Base-by-base conservation (phyloP, 2,329 filamentous ascomycete species). In the Scopulariopsis brevicaulis region DNA sequence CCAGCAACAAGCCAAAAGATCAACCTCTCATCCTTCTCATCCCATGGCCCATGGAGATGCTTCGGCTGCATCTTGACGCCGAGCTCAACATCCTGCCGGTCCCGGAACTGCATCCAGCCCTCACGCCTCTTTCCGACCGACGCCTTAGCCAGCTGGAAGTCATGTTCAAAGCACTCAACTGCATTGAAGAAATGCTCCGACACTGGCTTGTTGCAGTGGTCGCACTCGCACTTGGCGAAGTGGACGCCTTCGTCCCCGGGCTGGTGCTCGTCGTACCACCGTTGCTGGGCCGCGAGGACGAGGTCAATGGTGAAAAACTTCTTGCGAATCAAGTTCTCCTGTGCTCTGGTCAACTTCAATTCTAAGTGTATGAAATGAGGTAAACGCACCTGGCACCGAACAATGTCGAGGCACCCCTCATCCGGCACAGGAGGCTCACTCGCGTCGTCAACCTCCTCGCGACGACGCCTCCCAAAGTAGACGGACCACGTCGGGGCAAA, bases 401-500 rank as follows among this genome's bases (percentile, higher is more conserved):
- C 32, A 28, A 59, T 48, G 14, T 58, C 37, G 37, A 24, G n/a
- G 22, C 55, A 40, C 18, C 40, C 53, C 15, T 12, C 48, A n/a
- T 40, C 40, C 20, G 53, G 20, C 18, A 37, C 18, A 12, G 50
- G 51, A 4, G 46, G 34, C 10, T 14, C 48, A 22, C 18, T 35
- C 11, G 34, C 32, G 37, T 34, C 56, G n/a, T 50, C 46, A 25
- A 53, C 48, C 8, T 63, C 56, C 2, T 60, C 37, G 8, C 51
- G 18, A 7, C 37, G 60, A 12, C 54, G 35, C 12, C 62, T 59
- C 1, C 70, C 70, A 55, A 69, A 70, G 64, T 67, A 70, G 4
- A 63, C 50, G 10, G 71, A 68, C 75, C 74, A 77, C 0, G 71
- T 73, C 7, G 68, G 68, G 4, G 58, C 67, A 60, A 78, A 77